phyloP scores from a whole-genome alignment of 2,329 filamentous ascomycete species.

The Ramichloridium luteum region DNA sequence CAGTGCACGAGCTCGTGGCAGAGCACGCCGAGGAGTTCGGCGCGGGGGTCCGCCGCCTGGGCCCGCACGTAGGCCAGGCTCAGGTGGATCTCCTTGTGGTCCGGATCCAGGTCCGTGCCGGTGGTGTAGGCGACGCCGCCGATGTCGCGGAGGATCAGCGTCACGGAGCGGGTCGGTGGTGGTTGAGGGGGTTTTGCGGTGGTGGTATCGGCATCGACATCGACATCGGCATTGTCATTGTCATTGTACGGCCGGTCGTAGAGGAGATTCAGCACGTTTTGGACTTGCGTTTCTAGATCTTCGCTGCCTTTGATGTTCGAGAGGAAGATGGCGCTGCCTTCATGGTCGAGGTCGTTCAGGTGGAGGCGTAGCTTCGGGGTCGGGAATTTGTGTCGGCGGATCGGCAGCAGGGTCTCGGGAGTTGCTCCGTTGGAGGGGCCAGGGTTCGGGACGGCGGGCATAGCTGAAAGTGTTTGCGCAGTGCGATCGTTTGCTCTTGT shows the following conservation, averaged over 20 bases:
- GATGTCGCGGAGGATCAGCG: constrained; percentile 67
- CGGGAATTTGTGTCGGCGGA: constrained; percentile 24
- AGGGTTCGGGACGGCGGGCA: no score
- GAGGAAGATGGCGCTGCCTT: constrained; percentile 57
- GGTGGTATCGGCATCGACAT: no score
- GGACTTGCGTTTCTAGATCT: constrained; percentile 51
- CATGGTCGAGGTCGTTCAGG: constrained; percentile 38
- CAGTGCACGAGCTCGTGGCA: constrained; percentile 93
- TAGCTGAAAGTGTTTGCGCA: no score
- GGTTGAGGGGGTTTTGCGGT: constrained; percentile 24
- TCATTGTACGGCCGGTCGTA: no score
- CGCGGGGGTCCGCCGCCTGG: constrained; percentile 10
- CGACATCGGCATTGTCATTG: no score
- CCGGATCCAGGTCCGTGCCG: constrained; percentile 61
- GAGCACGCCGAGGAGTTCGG: constrained; percentile 66
- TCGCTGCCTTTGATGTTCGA: constrained; percentile 48
- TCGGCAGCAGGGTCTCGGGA: constrained; percentile 8
- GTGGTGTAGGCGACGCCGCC: constrained; percentile 81
- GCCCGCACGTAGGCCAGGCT: constrained; percentile 59
- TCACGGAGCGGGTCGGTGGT: constrained; percentile 69
- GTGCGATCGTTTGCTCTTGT: no score
- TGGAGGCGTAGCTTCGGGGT: constrained; percentile 36
- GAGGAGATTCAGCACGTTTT: constrained; percentile 57
- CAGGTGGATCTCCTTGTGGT: constrained; percentile 91
- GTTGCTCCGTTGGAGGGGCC: no score